Base-by-base conservation (phyloP, 2,329 filamentous ascomycete species). In the Phaeophleospora eucalypticola region DNA sequence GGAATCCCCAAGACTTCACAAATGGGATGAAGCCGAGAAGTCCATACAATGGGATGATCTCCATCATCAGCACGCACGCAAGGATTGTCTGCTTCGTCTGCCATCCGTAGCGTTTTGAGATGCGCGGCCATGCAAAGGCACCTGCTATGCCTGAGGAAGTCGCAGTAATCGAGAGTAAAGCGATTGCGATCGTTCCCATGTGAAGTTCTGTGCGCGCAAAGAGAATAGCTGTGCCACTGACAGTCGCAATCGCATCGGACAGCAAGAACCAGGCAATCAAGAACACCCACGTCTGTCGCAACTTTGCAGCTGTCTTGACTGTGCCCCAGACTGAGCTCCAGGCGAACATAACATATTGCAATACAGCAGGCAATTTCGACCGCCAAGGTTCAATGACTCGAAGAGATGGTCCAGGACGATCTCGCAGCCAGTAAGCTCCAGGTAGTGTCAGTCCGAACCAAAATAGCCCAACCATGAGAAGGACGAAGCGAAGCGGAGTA, bases 141-240 rank as follows among this genome's bases (percentile, higher is more conserved):
- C 91, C 91, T 7, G 86, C 67, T 8, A 96, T 84, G n/a, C 90
- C 90, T 6, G 82, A 82, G 29, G 82, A 71, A n/a, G 90, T 95
- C 14, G 86, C 87, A 49, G 94, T 89, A 43, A 96, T 89, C 56
- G 88, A 94, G 57, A 97, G 89, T 61, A 95, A 74, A 1, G 88
- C 91, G 20, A 96, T 72, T 0, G 86, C 84, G 67, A 88, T 89
- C 0, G 89, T 86, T 54, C 83, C 79, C 89, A 97, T 95, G 57
- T 87, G 80, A 12, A 97, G 75, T 63, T 90, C 81, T 0, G 89
- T 96, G 68, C 95, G 94, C 17, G 89, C 91, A 64, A 95, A 96
- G 8, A 97, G 75, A 20, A 96, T 88, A 1, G 91, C 90, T 0
- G 90, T 95, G n/a, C 88, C 90, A 18, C 87, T 91, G 1, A 94